Base-by-base conservation (phyloP, 257 asterid genomes). In the Lavandula angustifolia region DNA sequence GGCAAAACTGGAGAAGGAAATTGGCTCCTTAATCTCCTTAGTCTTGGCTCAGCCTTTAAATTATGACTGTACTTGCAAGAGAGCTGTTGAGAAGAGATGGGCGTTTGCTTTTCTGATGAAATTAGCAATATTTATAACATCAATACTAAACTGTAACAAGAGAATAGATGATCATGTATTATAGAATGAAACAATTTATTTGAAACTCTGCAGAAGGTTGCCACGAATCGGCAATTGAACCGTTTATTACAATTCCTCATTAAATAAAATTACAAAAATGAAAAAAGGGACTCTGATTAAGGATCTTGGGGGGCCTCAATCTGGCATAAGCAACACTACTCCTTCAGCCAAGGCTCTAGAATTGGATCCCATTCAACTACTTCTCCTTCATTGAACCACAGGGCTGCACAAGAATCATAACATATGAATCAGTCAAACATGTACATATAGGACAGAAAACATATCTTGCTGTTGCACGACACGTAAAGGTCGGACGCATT, bases 301-400 rank as follows among this genome's bases (percentile, higher is more conserved):
- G 59, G 61, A 47, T 53, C 54, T 72, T 44, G 60, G 48, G 57
- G 66, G 59, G 59, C 79, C 78, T 66, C 73, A 35, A 50, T 17
- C 16, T 17, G 0, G 60, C 5, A 67, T 46, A 9, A 12, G 32
- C 14, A 46, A 17, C 11, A 22, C 27, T 22, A 22, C 27, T 22
- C 2, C 27, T 22, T 22, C 27, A 22, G 27, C 27, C 27, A 22
- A 22, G 1, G 2, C 27, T 22, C 27, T 22, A 22, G 27, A 22
- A 22, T 22, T 22, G 27, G 27, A 22, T 22, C 27, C 27, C 27
- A 22, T 22, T 22, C 27, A 22, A 22, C 27, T 22, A 22, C 27
- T 22, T 22, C 27, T 22, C 27, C 27, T 22, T 22, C 27, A 22
- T 22, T 22, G 27, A 22, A 22, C 27, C 27, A 22, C 27, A 22